Percentiles rank a stretch among this genome's conserved stretches.
These are phyloP conservation scores for Xylaria sp. DNA, from an alignment of 2,329 filamentous ascomycete species.

Conservation along the genomic window DNA sequence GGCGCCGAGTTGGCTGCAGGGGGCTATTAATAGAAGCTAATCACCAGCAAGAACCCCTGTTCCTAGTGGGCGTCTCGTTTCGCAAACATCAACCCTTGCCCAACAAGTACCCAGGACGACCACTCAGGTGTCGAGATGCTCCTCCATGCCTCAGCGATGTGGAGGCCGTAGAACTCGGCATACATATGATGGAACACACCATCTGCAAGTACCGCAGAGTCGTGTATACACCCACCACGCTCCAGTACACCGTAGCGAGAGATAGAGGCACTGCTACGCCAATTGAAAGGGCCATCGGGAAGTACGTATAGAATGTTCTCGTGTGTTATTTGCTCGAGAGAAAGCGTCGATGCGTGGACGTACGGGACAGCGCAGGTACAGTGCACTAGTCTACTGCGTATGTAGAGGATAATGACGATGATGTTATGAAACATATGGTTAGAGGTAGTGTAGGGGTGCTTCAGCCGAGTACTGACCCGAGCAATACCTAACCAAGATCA, in stretches of 20 bases:
- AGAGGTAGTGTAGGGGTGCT: slow-evolving; percentile 21
- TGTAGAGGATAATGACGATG: not conserved
- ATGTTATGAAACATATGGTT: slow-evolving; percentile 26
- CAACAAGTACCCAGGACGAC: slow-evolving; percentile 29
- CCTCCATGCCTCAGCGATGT: slow-evolving; percentile 38
- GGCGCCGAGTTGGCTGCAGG: slow-evolving; percentile 39
- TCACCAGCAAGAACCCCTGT: slow-evolving; percentile 33
- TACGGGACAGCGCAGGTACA: not conserved
- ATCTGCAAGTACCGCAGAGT: slow-evolving; percentile 37
- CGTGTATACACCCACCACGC: slow-evolving; percentile 13
- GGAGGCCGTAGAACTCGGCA: slow-evolving; percentile 37
- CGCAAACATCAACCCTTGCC: slow-evolving; percentile 47
- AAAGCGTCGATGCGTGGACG: not conserved
- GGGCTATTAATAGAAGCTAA: slow-evolving; percentile 46
- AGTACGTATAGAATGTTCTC: not conserved
- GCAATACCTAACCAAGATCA: slow-evolving; percentile 12
- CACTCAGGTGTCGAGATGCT: slow-evolving; percentile 40
- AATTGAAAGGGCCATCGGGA: slow-evolving; percentile 7
- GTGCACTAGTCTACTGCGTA: too few relatives aligned
- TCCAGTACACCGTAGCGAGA: slow-evolving; percentile 6
- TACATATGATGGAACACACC: slow-evolving; percentile 40
- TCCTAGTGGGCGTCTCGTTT: slow-evolving; percentile 43
- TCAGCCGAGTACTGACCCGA: slow-evolving; percentile 16
- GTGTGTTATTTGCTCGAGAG: not conserved
- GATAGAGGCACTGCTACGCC: slow-evolving; percentile 6